Base-by-base conservation (phyloP, 1,284 basidiomycete genomes). In the Moesziomyces globuligerus region DNA sequence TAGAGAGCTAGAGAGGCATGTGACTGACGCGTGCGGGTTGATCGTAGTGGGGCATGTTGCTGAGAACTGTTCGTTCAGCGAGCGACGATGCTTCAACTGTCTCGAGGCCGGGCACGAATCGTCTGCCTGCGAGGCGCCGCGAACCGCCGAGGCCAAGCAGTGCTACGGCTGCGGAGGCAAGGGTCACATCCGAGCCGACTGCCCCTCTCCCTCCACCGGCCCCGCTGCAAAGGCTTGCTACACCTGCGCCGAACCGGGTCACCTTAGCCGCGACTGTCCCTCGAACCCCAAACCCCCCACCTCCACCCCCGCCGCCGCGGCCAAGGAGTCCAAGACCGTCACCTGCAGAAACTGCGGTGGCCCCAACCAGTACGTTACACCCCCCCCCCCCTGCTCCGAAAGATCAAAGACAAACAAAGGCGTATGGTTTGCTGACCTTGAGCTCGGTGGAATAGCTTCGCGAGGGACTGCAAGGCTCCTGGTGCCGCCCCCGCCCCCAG, bases 41-140 rank as follows among this genome's bases (percentile, higher is more conserved):
- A 21, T 44, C 15, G 15, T 34, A 73, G 71, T 69, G 42, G 72
- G 72, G 15, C 72, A 75, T 44, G 41, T 75, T 32, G 72, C 72
- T n/a, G 59, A 75, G 29, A 70, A 69, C 48, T 75, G 72, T 52
- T 51, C 48, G 23, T 69, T 36, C 44, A 56, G 45, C n/a, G 72
- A 72, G 37, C 59, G 72, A 13, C 51, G 60, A 37, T 75, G 72
- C 65, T 75, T 72, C 54, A 75, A 75, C 57, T 75, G 72, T 34
- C 59, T 67, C 36, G 56, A 65, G 36, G 25, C 60, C 0, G 65
- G 70, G 0, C 73, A 75, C 51, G 72, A 75, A 38, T 65, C 65
- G 11, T 69, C 60, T 0, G 53, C 60, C 24, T 75, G 72, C 23
- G 48, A 60, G 7, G 56, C 60, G 2, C 73, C 73, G 4, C 59